phyloP scores from a whole-genome alignment of 352 stramenopile genomes.

The Pseudoperonospora humuli region DNA sequence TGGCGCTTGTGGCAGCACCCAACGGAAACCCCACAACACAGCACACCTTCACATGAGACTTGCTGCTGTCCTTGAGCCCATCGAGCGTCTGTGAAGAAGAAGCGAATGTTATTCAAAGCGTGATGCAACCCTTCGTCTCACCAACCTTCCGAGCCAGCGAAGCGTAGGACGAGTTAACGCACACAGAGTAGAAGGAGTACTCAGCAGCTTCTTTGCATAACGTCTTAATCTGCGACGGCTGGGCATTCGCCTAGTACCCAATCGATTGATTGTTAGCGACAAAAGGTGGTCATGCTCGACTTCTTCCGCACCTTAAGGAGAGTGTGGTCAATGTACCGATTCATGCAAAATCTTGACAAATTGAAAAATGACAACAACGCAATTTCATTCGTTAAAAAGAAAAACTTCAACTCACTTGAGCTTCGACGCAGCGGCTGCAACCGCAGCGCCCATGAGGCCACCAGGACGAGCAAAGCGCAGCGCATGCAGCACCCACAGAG shows the following conservation, averaged over 20 bases:
- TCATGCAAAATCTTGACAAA: conserved; percentile 34
- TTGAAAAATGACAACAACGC: conserved; percentile 8
- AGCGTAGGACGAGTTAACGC: conserved; percentile 73
- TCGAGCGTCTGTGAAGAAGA: too few relatives aligned
- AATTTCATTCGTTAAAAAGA: conserved; percentile 5
- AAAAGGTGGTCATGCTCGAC: not conserved
- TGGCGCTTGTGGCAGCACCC: conserved; percentile 41
- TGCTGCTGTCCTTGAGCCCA: conserved; percentile 22
- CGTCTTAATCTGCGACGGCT: conserved; percentile 47
- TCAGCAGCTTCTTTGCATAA: conserved; percentile 65
- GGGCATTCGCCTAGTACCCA: conserved; percentile 42
- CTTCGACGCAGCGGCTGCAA: conserved; percentile 16
- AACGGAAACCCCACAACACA: conserved; percentile 79
- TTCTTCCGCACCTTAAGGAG: conserved; percentile 83
- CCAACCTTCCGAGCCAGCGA: conserved; percentile 48
- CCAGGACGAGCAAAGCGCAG: conserved; percentile 51
- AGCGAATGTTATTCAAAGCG: not conserved
- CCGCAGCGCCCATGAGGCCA: conserved; percentile 21
- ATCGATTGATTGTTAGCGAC: conserved; percentile 2
- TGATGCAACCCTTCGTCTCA: not conserved
- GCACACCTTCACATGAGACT: conserved; percentile 66
- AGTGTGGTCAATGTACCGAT: conserved; percentile 72
- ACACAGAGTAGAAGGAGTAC: conserved; percentile 71
- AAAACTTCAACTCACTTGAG: conserved; percentile 15
- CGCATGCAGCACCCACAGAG: conserved; percentile 56